phyloP scores from a whole-genome alignment of 257 asterid species.

The Coffea eugenioides region DNA sequence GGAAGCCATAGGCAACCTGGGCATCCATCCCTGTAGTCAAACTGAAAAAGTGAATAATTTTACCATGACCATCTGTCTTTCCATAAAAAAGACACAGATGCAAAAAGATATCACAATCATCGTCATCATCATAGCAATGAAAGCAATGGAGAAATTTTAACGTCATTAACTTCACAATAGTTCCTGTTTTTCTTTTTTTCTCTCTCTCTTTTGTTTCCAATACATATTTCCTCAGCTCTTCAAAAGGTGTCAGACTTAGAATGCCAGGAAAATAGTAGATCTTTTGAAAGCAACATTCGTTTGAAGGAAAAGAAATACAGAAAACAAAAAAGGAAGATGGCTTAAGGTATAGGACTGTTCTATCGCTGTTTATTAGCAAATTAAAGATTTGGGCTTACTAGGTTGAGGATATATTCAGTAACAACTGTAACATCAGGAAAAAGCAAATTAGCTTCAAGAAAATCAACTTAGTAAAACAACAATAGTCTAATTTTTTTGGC shows the following conservation, averaged over 20 bases:
- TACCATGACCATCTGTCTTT: background rate
- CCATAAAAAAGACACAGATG: background rate
- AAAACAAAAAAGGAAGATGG: background rate
- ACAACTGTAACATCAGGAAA: background rate
- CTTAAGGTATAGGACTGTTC: background rate
- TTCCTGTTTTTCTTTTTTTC: background rate
- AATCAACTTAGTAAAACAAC: background rate
- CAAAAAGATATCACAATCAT: background rate
- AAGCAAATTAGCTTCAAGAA: background rate
- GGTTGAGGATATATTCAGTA: background rate
- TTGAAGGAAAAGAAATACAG: background rate
- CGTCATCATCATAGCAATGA: background rate
- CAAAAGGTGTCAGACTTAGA: background rate
- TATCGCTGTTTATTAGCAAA: background rate
- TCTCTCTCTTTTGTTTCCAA: background rate
- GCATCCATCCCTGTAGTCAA: constrained; percentile 89
- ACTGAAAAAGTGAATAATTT: constrained; percentile 20
- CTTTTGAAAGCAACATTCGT: background rate
- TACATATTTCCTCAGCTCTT: background rate
- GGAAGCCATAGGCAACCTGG: constrained; percentile 95
- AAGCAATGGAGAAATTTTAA: background rate
- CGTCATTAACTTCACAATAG: background rate
- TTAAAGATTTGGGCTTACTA: background rate
- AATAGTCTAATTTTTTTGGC: background rate
- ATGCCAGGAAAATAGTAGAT: background rate